A percentile compares a stretch with the other conserved stretches of the same genome.
Conservation (phyloP, 2,329 filamentous ascomycete species). For the Rasamsonia emersonii region DNA sequence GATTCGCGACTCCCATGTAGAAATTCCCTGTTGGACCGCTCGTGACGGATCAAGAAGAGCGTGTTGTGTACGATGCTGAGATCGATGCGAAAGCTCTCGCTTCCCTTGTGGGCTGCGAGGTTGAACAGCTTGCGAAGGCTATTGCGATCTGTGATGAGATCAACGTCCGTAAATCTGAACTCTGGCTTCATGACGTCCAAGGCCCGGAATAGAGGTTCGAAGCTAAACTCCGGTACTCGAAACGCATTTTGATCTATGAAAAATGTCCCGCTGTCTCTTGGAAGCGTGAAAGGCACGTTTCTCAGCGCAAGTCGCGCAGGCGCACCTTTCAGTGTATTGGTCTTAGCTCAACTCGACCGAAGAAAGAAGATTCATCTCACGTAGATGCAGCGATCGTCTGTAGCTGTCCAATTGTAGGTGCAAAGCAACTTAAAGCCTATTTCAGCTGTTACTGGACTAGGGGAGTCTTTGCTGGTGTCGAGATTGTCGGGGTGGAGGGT, state of each 20-base stretch:
- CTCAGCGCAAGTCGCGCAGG: neutral
- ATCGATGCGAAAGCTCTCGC: slow-evolving; percentile 22
- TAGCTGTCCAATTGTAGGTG: slow-evolving; percentile 1
- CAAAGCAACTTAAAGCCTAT: slow-evolving; percentile 2
- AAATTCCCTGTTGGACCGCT: slow-evolving; percentile 10
- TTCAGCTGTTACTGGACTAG: neutral
- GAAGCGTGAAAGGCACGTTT: slow-evolving; percentile 6
- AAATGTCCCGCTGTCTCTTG: slow-evolving; percentile 9
- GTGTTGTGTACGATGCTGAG: slow-evolving; percentile 24
- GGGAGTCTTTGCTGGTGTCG: neutral
- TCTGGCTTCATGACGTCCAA: slow-evolving; percentile 12
- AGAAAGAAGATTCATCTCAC: neutral
- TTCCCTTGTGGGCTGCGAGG: slow-evolving; percentile 16
- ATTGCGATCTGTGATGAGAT: slow-evolving; percentile 22
- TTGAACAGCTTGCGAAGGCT: slow-evolving; percentile 19
- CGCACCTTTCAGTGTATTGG: slow-evolving; percentile 1
- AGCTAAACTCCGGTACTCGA: slow-evolving; percentile 17
- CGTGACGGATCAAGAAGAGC: slow-evolving; percentile 24
- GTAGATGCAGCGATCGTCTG: neutral
- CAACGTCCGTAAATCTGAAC: slow-evolving; percentile 14
- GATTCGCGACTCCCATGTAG: slow-evolving; percentile 10
- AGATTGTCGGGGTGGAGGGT: neutral
- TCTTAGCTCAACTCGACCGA: neutral
- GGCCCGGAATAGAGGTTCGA: slow-evolving; percentile 19
- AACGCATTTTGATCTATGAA: slow-evolving; percentile 21